These are phyloP conservation scores for Akebia trifoliata DNA, from an alignment of 164 flowering plant species.

Conservation along the genomic window DNA sequence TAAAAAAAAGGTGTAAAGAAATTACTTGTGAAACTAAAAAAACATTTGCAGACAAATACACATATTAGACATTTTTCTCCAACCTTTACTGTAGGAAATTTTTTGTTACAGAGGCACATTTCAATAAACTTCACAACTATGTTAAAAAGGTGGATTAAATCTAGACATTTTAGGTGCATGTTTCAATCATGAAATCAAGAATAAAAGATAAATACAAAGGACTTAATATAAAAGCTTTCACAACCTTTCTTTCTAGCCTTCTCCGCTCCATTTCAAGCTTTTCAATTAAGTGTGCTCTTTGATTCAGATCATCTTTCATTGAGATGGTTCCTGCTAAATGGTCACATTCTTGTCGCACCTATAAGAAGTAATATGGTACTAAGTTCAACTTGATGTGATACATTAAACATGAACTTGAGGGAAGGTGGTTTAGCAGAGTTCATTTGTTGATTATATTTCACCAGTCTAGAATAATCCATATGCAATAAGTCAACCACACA, in stretches of 20 bases:
- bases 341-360: slow-evolving; percentile 74
- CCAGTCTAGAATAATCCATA: too few species aligned
- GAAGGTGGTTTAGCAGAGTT: not conserved
- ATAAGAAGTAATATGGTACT: slow-evolving; percentile 3
- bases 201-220: not conserved
- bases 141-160: not conserved
- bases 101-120: not conserved
- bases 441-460: not conserved
- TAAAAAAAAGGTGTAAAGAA: too few species aligned
- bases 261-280: slow-evolving; percentile 41
- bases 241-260: slow-evolving; percentile 52
- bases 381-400: not conserved
- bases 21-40: too few species aligned
- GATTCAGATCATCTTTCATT: slow-evolving; percentile 26
- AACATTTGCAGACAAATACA: too few species aligned
- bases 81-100: too few species aligned
- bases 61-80: too few species aligned
- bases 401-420: not conserved
- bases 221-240: not conserved
- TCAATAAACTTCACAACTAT: not conserved
- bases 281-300: slow-evolving; percentile 23
- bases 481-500: too few species aligned
- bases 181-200: not conserved
- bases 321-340: slow-evolving; percentile 52
- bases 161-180: not conserved